Evolutionary conservation across 768 basidiomycete genomes (phyloP).

Genomic region (Cystobasidium ongulense): DNA sequence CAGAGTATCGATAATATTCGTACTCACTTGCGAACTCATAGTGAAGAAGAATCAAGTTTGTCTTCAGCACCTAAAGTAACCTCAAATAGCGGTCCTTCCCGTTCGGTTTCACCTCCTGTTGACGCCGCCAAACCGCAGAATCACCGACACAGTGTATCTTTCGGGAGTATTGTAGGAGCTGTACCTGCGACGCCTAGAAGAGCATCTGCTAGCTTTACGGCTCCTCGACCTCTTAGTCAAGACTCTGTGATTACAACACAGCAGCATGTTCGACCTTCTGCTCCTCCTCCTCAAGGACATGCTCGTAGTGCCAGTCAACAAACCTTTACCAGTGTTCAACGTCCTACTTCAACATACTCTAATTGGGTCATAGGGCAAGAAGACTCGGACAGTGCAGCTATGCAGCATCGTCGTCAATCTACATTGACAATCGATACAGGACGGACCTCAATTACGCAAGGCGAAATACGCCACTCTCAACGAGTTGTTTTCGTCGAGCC

Average conservation of each 20-base stretch:
- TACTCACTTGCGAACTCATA: neutral
- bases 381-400: neutral
- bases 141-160: neutral
- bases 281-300: neutral
- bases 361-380: neutral
- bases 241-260: neutral
- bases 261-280: neutral
- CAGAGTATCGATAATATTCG: slow-evolving; percentile 2
- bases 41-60: neutral
- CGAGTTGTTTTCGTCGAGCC: neutral
- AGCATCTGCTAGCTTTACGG: neutral
- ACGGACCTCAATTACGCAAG: neutral
- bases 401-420: neutral
- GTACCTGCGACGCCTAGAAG: neutral
- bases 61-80: neutral
- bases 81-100: neutral
- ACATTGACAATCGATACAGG: neutral
- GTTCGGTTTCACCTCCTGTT: neutral
- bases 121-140: neutral
- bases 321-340: neutral
- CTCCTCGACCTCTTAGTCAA: slow-evolving; percentile 26
- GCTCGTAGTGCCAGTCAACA: neutral
- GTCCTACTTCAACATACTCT: neutral
- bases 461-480: neutral
- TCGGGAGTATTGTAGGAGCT: neutral